Evolutionary conservation across 2,329 filamentous ascomycete species (phyloP).

Genomic region (Fusarium haematococcum): DNA sequence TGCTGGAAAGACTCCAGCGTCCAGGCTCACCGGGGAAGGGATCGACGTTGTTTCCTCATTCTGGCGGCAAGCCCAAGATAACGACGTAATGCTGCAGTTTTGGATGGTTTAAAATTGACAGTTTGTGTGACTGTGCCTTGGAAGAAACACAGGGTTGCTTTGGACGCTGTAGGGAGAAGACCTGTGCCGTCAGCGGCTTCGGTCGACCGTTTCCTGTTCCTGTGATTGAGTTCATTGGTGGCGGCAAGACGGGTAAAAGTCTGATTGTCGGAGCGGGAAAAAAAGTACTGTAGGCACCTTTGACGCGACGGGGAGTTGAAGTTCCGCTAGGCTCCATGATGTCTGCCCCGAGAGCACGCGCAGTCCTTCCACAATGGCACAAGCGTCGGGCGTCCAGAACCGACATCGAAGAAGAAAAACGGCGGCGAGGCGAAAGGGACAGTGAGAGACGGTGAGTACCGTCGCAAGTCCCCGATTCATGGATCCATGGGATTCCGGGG

Average conservation of each 20-base stretch:
- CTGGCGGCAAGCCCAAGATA: constrained; percentile 6
- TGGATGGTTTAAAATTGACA: constrained; percentile 14
- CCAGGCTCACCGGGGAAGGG: constrained; percentile 34
- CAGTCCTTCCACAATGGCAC: constrained; percentile 10
- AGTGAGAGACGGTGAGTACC: constrained; percentile 8
- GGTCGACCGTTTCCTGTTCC: constrained; percentile 11
- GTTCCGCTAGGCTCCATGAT: background rate
- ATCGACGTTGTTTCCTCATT: constrained; percentile 29
- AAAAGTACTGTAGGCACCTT: background rate
- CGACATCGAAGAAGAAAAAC: constrained; percentile 5
- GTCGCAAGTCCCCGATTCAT: constrained; percentile 14
- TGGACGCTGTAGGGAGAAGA: constrained; percentile 8
- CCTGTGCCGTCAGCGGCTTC: constrained; percentile 36
- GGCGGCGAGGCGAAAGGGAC: constrained; percentile 1
- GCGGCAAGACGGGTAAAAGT: constrained; percentile 9
- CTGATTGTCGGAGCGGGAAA: constrained; percentile 16
- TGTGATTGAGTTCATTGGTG: constrained; percentile 31
- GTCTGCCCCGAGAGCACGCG: constrained; percentile 8
- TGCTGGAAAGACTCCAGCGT: constrained; percentile 25
- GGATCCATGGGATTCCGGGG: constrained; percentile 28
- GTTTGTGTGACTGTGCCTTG: constrained; percentile 19
- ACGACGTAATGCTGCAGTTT: constrained; percentile 42
- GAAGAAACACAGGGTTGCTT: constrained; percentile 11
- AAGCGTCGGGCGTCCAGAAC: background rate
- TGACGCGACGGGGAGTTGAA: background rate